Percentiles rank a stretch among this genome's conserved stretches.
These are phyloP conservation scores for Cnidoscolus chayamansa DNA, from an alignment of 441 rosid species.

Conservation along the genomic window DNA sequence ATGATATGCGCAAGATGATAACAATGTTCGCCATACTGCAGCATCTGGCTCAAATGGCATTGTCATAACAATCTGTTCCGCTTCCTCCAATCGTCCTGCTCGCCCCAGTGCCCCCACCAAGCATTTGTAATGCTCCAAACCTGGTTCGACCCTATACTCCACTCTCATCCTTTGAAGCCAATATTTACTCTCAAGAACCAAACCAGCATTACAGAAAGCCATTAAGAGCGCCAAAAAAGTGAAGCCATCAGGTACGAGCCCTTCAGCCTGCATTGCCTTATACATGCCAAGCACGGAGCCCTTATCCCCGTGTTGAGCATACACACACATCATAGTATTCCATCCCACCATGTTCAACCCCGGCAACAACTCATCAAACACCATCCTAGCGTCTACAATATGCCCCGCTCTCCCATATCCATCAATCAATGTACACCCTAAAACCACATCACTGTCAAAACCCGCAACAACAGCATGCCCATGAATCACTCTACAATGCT, in stretches of 20 bases:
- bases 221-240: not conserved
- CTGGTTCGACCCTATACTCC: not conserved
- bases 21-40: not conserved
- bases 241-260: not conserved
- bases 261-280: not conserved
- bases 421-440: not conserved
- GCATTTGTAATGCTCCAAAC: conserved; percentile 5
- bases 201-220: conserved; percentile 1
- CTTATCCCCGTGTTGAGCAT: not conserved
- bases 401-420: not conserved
- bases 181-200: not conserved
- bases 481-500: not conserved
- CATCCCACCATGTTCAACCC: not conserved
- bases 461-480: not conserved
- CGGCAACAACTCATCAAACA: not conserved
- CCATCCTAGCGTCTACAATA: not conserved
- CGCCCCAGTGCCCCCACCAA: not conserved
- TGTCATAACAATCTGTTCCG: not conserved
- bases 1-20: not conserved
- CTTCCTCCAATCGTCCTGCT: conserved; percentile 8
- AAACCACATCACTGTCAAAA: not conserved
- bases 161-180: conserved; percentile 3
- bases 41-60: conserved; percentile 4
- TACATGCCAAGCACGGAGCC: not conserved
- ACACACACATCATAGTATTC: not conserved